Evolutionary conservation across 352 stramenopile genomes (phyloP).

Genomic region (Pythium biforme): DNA sequence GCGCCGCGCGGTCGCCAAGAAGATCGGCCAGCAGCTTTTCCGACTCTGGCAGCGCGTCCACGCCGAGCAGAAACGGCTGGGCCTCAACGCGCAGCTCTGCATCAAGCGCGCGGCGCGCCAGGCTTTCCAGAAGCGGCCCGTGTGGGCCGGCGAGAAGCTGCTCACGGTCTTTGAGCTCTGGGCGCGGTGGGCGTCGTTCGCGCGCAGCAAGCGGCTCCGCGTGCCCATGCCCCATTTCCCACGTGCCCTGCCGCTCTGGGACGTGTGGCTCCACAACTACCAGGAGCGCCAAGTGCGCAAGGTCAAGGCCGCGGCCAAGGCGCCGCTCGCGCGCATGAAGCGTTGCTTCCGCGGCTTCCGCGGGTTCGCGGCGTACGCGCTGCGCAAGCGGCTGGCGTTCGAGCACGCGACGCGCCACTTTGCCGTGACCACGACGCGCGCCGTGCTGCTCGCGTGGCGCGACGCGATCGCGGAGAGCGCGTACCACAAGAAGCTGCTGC

Average conservation of each 20-base stretch:
- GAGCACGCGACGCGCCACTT: constrained; percentile 30
- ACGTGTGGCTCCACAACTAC: constrained; percentile 75
- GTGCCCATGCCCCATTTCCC: constrained; percentile 46
- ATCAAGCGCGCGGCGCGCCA: constrained; percentile 66
- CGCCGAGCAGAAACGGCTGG: constrained; percentile 39
- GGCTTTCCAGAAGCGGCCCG: constrained; percentile 48
- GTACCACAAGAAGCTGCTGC: constrained; percentile 40
- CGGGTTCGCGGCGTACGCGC: constrained; percentile 23
- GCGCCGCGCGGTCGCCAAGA: constrained; percentile 49
- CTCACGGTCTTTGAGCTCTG: constrained; percentile 68
- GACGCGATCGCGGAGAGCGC: constrained; percentile 45
- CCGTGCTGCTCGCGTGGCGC: constrained; percentile 45
- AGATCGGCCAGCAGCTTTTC: constrained; percentile 70
- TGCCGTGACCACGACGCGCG: constrained; percentile 4
- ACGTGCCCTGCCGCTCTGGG: constrained; percentile 56
- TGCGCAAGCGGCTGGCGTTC: constrained; percentile 20
- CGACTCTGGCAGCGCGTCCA: constrained; percentile 61
- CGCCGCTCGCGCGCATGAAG: constrained; percentile 44
- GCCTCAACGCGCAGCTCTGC: constrained; percentile 67
- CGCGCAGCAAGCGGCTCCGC: constrained; percentile 43
- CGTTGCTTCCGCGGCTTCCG: constrained; percentile 46
- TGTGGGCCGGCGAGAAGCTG: constrained; percentile 62
- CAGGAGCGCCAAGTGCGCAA: constrained; percentile 73
- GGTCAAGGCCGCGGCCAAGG: constrained; percentile 56
- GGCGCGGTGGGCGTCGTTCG: constrained; percentile 59